Conservation (phyloP, 805 yeast species). For the Candida glaebosa region DNA sequence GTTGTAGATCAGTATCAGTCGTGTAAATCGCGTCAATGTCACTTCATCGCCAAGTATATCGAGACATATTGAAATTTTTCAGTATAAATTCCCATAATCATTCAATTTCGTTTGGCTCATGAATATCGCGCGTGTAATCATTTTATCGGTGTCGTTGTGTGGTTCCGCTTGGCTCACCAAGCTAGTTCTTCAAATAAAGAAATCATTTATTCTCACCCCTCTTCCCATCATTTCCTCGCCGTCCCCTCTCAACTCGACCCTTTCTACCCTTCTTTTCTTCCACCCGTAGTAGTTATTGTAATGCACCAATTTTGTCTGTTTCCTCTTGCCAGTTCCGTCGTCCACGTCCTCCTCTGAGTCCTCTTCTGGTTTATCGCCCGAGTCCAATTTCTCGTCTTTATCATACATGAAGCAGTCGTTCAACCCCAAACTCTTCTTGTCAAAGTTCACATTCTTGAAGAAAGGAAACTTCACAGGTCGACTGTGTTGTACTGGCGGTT, state of each 20-base stretch:
- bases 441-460: slow-evolving; percentile 34
- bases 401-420: slow-evolving; percentile 37
- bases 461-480: slow-evolving; percentile 25
- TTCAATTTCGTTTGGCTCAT: too few species aligned
- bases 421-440: slow-evolving; percentile 23
- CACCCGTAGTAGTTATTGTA: slow-evolving; percentile 3
- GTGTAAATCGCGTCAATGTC: too few species aligned
- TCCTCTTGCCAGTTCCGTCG: slow-evolving; percentile 7
- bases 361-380: slow-evolving; percentile 5
- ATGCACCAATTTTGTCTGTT: slow-evolving; percentile 6
- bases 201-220: slow-evolving; percentile 40
- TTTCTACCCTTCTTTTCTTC: background rate
- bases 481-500: background rate
- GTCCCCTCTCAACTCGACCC: background rate
- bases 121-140: too few species aligned
- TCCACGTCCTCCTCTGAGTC: slow-evolving; percentile 11
- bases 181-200: slow-evolving; percentile 40
- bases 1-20: too few species aligned
- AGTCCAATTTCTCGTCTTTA: slow-evolving; percentile 9
- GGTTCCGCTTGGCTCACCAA: too few species aligned
- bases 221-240: slow-evolving; percentile 39
- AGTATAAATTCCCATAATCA: too few species aligned
- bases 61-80: too few species aligned
- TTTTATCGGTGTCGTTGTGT: too few species aligned
- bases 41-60: too few species aligned